Evolutionary conservation across 192 early-diverging fungal species (phyloP), one percentile per base, ranked within the genome.

Genomic region (Mortierella antarctica): DNA sequence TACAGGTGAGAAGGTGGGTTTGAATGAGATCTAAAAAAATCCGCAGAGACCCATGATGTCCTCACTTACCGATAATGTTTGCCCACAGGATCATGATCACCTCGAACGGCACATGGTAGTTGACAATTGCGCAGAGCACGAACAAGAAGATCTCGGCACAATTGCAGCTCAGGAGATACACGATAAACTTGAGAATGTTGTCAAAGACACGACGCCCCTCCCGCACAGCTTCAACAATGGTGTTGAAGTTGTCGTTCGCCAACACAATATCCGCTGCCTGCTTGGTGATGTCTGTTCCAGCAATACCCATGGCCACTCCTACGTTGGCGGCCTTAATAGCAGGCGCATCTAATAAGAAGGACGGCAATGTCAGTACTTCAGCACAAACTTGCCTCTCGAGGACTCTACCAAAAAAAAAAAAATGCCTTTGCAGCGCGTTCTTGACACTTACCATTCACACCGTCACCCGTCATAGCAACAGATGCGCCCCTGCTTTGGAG

Each of bases 181-280:
- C 91, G 67, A 99, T 93, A 65, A 99, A 99, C 88, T 98, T 98
- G 47, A 93, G 86, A 83, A 99, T 99, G 85, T 99, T 99, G 87
- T 96, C 96, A 86, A 97, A 99, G 14, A 99, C 96, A 51, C 91
- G 92, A 18, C 98, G 88, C 45, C 98, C 98, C 83, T 98, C 96
- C 69, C 92, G 88, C 13, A 99, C 92, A 12, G 96, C 97, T n/a
- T 87, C 88, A 7, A 98, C 95, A 73, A 99, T 99, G 11, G 95
- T 98, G 47, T 95, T 88, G 74, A 98, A 99, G 86, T 99, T 93
- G 87, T 98, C 97, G 83, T 99, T 92, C 20, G 93, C 89, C 5
- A 99, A 82, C 53, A 99, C 93, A 74, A 99, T 96, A 72, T 99
- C 98, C 6, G 98, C 97, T 13, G 97, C 98, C 75, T 99, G 96